These are phyloP conservation scores for Cyberlindnera galapagoensis DNA, from an alignment of 805 yeast genomes.

Conservation along the genomic window DNA sequence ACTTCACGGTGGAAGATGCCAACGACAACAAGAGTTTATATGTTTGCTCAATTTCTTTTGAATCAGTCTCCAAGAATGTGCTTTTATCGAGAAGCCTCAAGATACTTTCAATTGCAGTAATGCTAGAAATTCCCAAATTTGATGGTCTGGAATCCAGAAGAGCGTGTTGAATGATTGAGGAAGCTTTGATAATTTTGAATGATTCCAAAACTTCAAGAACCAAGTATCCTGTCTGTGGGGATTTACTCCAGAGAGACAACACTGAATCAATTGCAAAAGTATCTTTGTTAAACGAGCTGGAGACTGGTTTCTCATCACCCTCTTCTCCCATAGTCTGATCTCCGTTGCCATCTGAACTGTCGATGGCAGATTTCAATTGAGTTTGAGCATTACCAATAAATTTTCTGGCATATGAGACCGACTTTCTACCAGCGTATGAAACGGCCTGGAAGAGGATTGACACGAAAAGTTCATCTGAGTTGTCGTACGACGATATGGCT, in stretches of 20 bases:
- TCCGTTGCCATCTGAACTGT: conserved; percentile 5
- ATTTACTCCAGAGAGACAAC: conserved; percentile 56
- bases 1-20: conserved; percentile 14
- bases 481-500: conserved; percentile 25
- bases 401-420: conserved; percentile 68
- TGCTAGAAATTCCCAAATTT: conserved; percentile 35
- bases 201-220: conserved; percentile 47
- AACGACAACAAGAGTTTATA: conserved; percentile 23
- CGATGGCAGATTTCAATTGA: conserved; percentile 29
- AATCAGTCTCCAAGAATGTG: conserved; percentile 16
- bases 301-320: conserved; percentile 14
- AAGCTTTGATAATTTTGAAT: conserved; percentile 35
- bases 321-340: conserved; percentile 5
- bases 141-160: conserved; percentile 29
- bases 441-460: conserved; percentile 63
- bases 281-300: conserved; percentile 28
- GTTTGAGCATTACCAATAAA: conserved; percentile 38
- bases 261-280: conserved; percentile 48
- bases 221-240: conserved; percentile 59
- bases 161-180: conserved; percentile 37
- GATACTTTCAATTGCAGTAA: conserved; percentile 39
- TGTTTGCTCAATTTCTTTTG: conserved; percentile 24
- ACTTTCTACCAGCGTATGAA: conserved; percentile 81
- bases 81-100: conserved; percentile 29
- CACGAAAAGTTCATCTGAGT: conserved; percentile 41